Evolutionary conservation across 1,139 yeast species (phyloP), one percentile per base, ranked within the genome.

Genomic region (Candida tropicalis): DNA sequence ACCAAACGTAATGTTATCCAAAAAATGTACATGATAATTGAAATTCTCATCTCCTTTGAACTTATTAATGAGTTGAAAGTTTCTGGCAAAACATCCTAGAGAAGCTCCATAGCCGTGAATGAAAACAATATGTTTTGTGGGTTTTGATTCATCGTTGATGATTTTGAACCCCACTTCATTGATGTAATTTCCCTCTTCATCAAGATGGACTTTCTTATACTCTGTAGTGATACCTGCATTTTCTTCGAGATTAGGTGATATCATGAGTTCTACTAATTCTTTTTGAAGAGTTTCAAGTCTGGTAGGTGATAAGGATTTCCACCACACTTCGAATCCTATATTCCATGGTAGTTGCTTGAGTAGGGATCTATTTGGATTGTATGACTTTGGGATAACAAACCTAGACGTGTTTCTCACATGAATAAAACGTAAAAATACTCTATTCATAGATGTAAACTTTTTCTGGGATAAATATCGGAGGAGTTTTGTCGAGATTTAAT

Each of bases 91-190:
- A 58, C 93, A 86, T 17, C 95, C 93, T 12, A 86, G 73, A 0
- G 96, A 85, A 0, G 98, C 95, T 0, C 96, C 97, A 62, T 88
- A 90, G 0, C 99, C 99, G 59, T 93, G 99, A 12, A 93, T 57
- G 55, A 93, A 71, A 4, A 90, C 89, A 18, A 85, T 55, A 50
- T 79, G 78, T 55, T 64, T 65, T 2, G 59, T 56, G 13, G 56
- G 57, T 4, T 55, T 53, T 0, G 43, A 28, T 35, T 55, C 45
- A 34, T 66, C 68, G 31, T 68, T 68, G 3, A 54, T 52, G 25
- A 68, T 54, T 28, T 65, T 62, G 40, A 75, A 57, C 17, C 65
- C 54, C 2, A 73, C 56, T 43, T 73, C 77, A 43, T 72, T 71
- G 26, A 73, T 65, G 46, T 53, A 50, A 44, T 70, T 62, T 3